phyloP scores from a whole-genome alignment of 352 stramenopile genomes.

The Phytophthora citricola region DNA sequence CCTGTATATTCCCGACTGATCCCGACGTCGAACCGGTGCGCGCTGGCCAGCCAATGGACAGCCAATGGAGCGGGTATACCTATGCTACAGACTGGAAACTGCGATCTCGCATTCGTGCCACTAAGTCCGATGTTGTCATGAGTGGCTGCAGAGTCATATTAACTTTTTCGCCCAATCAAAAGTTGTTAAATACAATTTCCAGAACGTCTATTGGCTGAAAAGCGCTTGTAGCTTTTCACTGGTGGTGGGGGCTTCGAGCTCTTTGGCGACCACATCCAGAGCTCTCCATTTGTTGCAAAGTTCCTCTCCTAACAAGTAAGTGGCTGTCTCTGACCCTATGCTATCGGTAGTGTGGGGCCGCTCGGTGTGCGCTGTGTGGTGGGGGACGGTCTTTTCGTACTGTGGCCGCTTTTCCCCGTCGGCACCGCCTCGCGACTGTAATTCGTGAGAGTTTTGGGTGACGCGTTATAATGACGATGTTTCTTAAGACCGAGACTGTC shows the following conservation, averaged over 20 bases:
- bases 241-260: slow-evolving; percentile 35
- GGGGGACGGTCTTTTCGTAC: background rate
- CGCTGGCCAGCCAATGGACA: slow-evolving; percentile 25
- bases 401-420: background rate
- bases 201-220: slow-evolving; percentile 1
- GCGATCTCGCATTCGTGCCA: background rate
- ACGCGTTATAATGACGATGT: slow-evolving; percentile 64
- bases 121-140: slow-evolving; percentile 30
- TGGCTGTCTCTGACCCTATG: slow-evolving; percentile 33
- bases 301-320: slow-evolving; percentile 88
- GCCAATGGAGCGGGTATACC: slow-evolving; percentile 9
- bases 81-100: background rate
- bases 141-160: slow-evolving; percentile 40
- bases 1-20: slow-evolving; percentile 46
- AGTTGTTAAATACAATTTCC: background rate
- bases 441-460: slow-evolving; percentile 35
- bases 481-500: slow-evolving; percentile 92
- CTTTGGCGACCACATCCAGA: background rate
- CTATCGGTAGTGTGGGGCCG: slow-evolving; percentile 20
- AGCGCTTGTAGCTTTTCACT: slow-evolving; percentile 39
- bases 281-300: slow-evolving; percentile 86
- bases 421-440: slow-evolving; percentile 19
- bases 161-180: slow-evolving; percentile 37
- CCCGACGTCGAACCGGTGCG: slow-evolving; percentile 2
- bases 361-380: slow-evolving; percentile 15